Base-by-base conservation (phyloP, 2,329 filamentous ascomycete species). In the Camillea tinctor region DNA sequence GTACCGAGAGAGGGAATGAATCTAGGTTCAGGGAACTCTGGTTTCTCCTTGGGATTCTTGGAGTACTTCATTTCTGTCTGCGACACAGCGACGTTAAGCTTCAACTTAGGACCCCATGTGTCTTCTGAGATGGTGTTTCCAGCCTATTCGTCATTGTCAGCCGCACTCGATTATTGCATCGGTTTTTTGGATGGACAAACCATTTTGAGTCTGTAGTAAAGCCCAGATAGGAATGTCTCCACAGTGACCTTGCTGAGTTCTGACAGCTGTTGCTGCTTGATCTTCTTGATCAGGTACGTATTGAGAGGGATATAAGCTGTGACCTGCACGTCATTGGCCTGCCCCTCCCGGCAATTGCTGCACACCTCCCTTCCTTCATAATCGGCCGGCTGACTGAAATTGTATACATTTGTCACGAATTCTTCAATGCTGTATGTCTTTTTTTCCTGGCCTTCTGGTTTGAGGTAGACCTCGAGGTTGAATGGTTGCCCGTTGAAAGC, bases 171-270 rank as follows among this genome's bases (percentile, higher is more conserved):
- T 21, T 15, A n/a, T n/a, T 17, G n/a, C 52, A 36, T 55, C 20
- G 17, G 17, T 36, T 52, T 26, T 19, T 36, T 9, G 19, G n/a
- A 15, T 36, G 2, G 9, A 62, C 60, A 36, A 2, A 64, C 57
- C 49, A 62, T 62, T 51, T 56, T 58, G 9, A 64, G 52, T 53
- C 62, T 60, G 55, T 60, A 64, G 50, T 64, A 64, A 60, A 64
- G 61, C 49, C 62, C 61, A 21, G 50, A 30, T 8, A 64, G 55
- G 17, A 64, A 57, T 13, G 58, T 54, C 48, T 62, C 62, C 13
- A 64, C 62, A 6, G 44, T 54, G 4, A 40, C 40, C n/a, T 55
- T 55, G 23, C 62, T 57, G 2, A 64, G 60, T 15, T 57, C 60
- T 3, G 24, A 19, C 2, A 64, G 13, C 55, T 64, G 60, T 26